Conservation (phyloP, 768 basidiomycete genomes). For the Glaciozyma martinii region DNA sequence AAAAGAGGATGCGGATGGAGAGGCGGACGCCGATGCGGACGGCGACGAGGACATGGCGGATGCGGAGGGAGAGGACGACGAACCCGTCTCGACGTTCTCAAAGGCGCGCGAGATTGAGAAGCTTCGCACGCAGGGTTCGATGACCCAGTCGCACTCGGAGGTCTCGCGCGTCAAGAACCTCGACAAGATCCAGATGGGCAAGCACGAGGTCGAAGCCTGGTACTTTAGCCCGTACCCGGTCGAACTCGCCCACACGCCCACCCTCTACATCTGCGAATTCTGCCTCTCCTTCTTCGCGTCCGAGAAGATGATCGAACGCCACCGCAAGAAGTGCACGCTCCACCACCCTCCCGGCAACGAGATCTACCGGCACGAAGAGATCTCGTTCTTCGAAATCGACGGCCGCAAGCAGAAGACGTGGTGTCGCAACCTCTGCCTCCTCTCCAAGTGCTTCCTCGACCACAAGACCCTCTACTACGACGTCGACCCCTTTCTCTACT, state of each 20-base stretch:
- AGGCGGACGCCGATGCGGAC: slow-evolving; percentile 25
- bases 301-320: slow-evolving; percentile 79
- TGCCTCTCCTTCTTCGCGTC: slow-evolving; percentile 90
- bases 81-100: slow-evolving; percentile 60
- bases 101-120: slow-evolving; percentile 99
- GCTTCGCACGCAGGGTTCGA: slow-evolving; percentile 90
- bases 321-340: slow-evolving; percentile 81
- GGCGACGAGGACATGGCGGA: slow-evolving; percentile 46
- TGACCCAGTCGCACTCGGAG: slow-evolving; percentile 98
- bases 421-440: slow-evolving; percentile 90
- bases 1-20: slow-evolving; percentile 25
- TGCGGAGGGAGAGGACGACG: slow-evolving; percentile 45
- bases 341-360: slow-evolving; percentile 97
- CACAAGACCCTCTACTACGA: slow-evolving; percentile 99
- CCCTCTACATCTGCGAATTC: slow-evolving; percentile 97
- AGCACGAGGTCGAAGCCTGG: slow-evolving; percentile 98
- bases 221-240: slow-evolving; percentile 99
- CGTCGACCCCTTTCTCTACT: slow-evolving; percentile 99
- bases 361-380: slow-evolving; percentile 94
- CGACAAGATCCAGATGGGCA: slow-evolving; percentile 90
- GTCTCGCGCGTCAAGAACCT: slow-evolving; percentile 97
- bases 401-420: slow-evolving; percentile 90
- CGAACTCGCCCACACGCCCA: slow-evolving; percentile 90
- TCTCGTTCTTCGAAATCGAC: slow-evolving; percentile 97
- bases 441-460: slow-evolving; percentile 97